Evolutionary conservation across 2,329 filamentous ascomycete genomes (phyloP).

Genomic region (Xylaria sp.): DNA sequence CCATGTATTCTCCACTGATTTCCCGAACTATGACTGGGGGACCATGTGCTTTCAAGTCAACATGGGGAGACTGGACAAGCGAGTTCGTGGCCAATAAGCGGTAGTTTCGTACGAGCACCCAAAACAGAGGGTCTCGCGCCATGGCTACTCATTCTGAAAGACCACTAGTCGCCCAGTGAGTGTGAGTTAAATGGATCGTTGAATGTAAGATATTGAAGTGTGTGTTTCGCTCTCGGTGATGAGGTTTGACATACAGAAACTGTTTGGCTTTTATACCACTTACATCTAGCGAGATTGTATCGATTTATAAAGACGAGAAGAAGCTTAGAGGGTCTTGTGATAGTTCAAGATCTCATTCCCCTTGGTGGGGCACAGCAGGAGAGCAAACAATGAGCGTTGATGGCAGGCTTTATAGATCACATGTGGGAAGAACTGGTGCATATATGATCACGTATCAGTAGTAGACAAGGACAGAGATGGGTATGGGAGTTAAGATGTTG

Average conservation of each 20-base stretch:
- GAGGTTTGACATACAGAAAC: not conserved
- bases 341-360: not conserved
- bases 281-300: not conserved
- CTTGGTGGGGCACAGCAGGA: no score
- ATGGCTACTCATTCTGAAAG: slow-evolving; percentile 11
- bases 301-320: no score
- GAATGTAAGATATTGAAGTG: not conserved
- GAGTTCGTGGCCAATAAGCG: slow-evolving; percentile 39
- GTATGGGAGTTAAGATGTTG: not conserved
- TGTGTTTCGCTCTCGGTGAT: not conserved
- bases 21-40: slow-evolving; percentile 40
- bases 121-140: slow-evolving; percentile 16
- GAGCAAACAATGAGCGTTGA: not conserved
- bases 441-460: slow-evolving; percentile 17
- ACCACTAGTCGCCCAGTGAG: not conserved
- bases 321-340: not conserved
- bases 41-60: slow-evolving; percentile 26
- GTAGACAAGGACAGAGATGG: not conserved
- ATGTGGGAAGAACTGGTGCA: slow-evolving; percentile 10
- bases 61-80: slow-evolving; percentile 43
- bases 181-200: not conserved
- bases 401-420: slow-evolving; percentile 4
- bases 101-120: slow-evolving; percentile 44
- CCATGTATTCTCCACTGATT: slow-evolving; percentile 36
- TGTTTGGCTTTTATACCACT: not conserved